Conservation (phyloP, 345 rosid species). For the Streptanthus diversifolius region DNA sequence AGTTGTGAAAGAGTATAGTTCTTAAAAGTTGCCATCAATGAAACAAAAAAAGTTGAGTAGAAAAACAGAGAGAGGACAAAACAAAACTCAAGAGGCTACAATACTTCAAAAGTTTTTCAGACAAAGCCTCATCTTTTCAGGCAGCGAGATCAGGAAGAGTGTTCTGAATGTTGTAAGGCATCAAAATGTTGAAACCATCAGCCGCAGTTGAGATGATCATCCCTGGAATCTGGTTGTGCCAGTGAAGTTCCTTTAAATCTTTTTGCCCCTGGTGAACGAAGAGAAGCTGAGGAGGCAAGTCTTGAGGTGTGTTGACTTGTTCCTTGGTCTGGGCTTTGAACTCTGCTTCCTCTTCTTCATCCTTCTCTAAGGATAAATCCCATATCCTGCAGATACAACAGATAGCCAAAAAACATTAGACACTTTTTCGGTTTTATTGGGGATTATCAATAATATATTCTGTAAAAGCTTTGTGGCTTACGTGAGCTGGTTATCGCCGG, state of each 20-base stretch:
- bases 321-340: conserved; percentile 79
- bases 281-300: conserved; percentile 88
- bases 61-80: neutral
- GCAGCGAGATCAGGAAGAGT: conserved; percentile 52
- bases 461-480: conserved; percentile 37
- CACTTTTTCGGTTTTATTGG: neutral
- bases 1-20: neutral
- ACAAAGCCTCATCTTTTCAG: neutral
- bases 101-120: neutral
- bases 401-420: neutral
- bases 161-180: conserved; percentile 88
- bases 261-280: conserved; percentile 99
- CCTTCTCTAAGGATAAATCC: conserved; percentile 95
- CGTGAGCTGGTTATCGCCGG: conserved; percentile 88
- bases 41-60: neutral
- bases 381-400: conserved; percentile 56
- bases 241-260: conserved; percentile 92
- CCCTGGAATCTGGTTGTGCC: conserved; percentile 91
- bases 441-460: neutral
- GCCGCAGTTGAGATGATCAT: conserved; percentile 81
- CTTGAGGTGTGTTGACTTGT: conserved; percentile 75
- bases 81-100: conserved; percentile 1
- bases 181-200: conserved; percentile 84
- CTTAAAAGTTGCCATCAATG: neutral
- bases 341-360: conserved; percentile 94